Conservation (phyloP, 2,329 filamentous ascomycete species). For the Epichloe hybrida region DNA sequence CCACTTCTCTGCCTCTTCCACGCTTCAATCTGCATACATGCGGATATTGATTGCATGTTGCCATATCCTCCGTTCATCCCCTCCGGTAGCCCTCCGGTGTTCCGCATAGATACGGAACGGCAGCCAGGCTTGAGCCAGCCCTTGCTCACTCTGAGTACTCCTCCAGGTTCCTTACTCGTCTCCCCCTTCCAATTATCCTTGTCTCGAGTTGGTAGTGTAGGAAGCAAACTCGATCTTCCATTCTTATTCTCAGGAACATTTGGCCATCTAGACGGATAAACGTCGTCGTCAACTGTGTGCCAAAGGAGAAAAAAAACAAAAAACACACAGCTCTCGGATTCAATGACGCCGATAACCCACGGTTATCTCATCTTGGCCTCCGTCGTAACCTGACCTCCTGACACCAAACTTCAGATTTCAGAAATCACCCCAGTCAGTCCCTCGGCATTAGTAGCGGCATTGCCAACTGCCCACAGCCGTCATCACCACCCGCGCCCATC, state of each 20-base stretch:
- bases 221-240: not conserved
- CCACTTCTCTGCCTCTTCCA: not conserved
- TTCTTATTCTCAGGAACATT: not conserved
- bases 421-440: not conserved
- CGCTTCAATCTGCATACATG: not conserved
- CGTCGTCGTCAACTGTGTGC: not conserved
- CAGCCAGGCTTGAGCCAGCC: not conserved
- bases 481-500: not conserved
- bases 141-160: not conserved
- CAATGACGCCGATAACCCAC: constrained; percentile 45
- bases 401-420: not conserved
- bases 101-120: not conserved
- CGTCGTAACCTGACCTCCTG: constrained; percentile 32
- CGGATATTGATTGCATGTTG: not conserved
- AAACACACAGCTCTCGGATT: constrained; percentile 2
- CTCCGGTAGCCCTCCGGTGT: not conserved
- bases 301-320: not conserved
- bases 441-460: not conserved
- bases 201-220: not conserved
- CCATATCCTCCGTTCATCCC: not conserved
- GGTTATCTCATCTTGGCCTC: constrained; percentile 43
- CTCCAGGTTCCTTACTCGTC: not conserved
- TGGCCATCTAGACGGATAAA: not conserved
- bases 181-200: not conserved
- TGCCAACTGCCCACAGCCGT: not conserved